Evolutionary conservation across 352 stramenopile genomes (phyloP).

Genomic region (Globisporangium orthogonon): DNA sequence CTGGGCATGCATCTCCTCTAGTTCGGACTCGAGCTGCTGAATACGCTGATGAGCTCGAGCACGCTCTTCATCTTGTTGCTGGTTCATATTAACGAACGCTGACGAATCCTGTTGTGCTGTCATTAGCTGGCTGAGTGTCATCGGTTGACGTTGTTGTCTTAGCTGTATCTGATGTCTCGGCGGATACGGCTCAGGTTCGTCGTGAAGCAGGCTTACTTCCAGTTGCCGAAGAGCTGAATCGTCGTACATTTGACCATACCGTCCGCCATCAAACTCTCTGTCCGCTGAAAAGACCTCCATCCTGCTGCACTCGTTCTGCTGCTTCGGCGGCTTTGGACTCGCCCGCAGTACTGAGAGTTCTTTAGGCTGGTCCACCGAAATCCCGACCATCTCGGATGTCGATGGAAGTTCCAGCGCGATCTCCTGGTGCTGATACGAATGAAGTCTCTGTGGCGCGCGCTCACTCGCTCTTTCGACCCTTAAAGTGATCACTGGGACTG

Average conservation of each 20-base stretch:
- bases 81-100: background rate
- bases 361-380: conserved; percentile 6
- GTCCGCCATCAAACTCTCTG: background rate
- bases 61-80: background rate
- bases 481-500: conserved; percentile 4
- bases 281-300: background rate
- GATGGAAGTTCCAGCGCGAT: conserved; percentile 22
- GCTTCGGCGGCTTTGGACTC: background rate
- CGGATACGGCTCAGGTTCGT: background rate
- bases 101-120: too few species aligned
- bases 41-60: background rate
- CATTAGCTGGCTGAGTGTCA: conserved; percentile 13
- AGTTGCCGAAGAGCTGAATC: background rate
- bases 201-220: background rate
- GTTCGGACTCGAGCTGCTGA: conserved; percentile 9
- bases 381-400: conserved; percentile 37
- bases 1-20: conserved; percentile 2
- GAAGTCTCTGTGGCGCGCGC: background rate
- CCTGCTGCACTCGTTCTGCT: background rate
- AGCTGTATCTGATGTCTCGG: background rate
- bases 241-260: background rate
- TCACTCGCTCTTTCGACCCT: conserved; percentile 5
- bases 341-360: background rate
- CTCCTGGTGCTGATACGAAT: background rate
- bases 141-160: background rate